phyloP scores from a whole-genome alignment of 2,329 filamentous ascomycete genomes.

The Stachybotrys chlorohalonatus region DNA sequence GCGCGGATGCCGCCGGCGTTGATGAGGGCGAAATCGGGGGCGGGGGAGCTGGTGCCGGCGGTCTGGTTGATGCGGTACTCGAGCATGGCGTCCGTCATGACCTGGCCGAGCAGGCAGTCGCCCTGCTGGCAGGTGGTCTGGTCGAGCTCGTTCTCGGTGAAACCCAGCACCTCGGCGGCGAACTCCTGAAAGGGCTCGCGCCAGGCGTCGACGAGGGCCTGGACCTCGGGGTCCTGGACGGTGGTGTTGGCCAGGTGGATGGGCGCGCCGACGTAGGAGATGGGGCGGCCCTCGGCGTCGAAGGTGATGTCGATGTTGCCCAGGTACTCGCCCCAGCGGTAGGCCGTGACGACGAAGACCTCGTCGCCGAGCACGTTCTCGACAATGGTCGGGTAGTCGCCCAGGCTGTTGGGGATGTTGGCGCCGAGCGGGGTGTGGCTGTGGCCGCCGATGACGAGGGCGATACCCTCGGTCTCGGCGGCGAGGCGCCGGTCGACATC shows the following conservation, averaged over 20 bases:
- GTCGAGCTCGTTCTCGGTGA: conserved; percentile 45
- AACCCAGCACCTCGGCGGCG: conserved; percentile 47
- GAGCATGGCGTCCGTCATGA: conserved; percentile 51
- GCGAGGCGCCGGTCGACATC: conserved; percentile 54
- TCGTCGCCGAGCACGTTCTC: conserved; percentile 54
- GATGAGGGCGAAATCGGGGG: conserved; percentile 46
- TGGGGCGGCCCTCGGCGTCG: conserved; percentile 48
- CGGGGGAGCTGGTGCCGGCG: conserved; percentile 19
- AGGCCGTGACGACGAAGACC: conserved; percentile 60
- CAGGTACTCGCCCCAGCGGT: conserved; percentile 60
- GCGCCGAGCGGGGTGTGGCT: conserved; percentile 51
- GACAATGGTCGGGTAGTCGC: conserved; percentile 55
- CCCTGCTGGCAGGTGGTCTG: conserved; percentile 47
- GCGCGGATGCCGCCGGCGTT: conserved; percentile 58
- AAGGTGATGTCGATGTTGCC: conserved; percentile 61
- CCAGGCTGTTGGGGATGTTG: conserved; percentile 42
- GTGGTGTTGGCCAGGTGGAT: conserved; percentile 56
- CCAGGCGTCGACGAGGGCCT: conserved; percentile 51
- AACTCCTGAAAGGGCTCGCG: conserved; percentile 51
- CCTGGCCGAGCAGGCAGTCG: conserved; percentile 50
- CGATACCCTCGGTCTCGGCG: conserved; percentile 49
- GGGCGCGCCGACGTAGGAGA: conserved; percentile 54
- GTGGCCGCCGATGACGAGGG: conserved; percentile 60
- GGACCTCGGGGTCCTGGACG: conserved; percentile 43
- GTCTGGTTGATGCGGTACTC: conserved; percentile 46